These are phyloP conservation scores for Dothideomycetes sp. DNA, from an alignment of 2,329 filamentous ascomycete genomes.

Conservation along the genomic window DNA sequence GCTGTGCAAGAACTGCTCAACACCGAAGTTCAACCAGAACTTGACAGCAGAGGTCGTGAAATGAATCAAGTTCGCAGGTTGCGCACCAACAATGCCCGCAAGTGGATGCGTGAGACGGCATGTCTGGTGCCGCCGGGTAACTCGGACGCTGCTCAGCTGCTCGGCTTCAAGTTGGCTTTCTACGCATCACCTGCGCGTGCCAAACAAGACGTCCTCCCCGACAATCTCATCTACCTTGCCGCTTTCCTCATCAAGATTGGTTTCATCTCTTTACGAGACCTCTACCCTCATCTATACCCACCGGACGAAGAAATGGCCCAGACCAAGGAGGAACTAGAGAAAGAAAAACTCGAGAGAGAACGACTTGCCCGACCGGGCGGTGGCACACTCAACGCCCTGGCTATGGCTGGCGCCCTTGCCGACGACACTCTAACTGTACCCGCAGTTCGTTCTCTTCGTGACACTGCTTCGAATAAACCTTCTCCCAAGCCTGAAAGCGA, in stretches of 20 bases:
- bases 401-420: conserved; percentile 74
- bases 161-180: conserved; percentile 95
- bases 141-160: conserved; percentile 80
- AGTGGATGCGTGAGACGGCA: conserved; percentile 74
- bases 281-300: conserved; percentile 88
- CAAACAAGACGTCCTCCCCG: conserved; percentile 67
- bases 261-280: conserved; percentile 82
- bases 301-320: conserved; percentile 72
- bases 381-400: conserved; percentile 67
- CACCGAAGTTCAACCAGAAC: conserved; percentile 22
- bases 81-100: conserved; percentile 49
- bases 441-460: conserved; percentile 34
- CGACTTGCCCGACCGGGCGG: conserved; percentile 60
- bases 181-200: conserved; percentile 76
- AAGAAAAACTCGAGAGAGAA: conserved; percentile 72
- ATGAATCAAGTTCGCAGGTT: conserved; percentile 30
- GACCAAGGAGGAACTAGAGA: conserved; percentile 59
- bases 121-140: conserved; percentile 81
- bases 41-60: conserved; percentile 31
- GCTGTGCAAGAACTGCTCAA: conserved; percentile 24
- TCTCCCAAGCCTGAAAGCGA: conserved; percentile 34
- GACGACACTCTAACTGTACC: conserved; percentile 59
- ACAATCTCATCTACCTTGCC: conserved; percentile 85
- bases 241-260: conserved; percentile 93
- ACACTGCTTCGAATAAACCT: conserved; percentile 37